Evolutionary conservation across 2,329 filamentous ascomycete genomes (phyloP), one percentile per base, ranked within the genome.

Genomic region (Escovopsis weberi): DNA sequence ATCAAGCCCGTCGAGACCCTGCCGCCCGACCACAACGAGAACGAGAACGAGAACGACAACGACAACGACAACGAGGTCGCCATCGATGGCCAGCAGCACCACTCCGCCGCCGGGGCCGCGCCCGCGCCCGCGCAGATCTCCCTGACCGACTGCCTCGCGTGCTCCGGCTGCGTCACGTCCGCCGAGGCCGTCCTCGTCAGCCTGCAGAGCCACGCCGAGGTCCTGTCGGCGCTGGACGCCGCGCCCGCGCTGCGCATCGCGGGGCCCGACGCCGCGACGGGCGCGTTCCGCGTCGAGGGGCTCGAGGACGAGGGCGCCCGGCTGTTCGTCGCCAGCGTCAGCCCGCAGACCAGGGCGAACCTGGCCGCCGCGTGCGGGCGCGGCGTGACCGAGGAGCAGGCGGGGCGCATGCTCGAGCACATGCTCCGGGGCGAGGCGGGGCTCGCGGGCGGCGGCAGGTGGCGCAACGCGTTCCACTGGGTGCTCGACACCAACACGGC

Each of bases 1-100:
- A 96, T 98, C 63, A 96, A 98, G 58, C 91, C 91, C 26, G 74
- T 98, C 59, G 91, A 98, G 62, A 93, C 86, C 2, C 75, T 98
- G 12, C 48, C 54, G 49, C 52, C 52, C 28, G 28, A 30, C 26
- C 9, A 28, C 26, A 28, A 28, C 28, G 28, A 30, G 47, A 15
- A 15, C 15, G 15, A 15, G 2, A 15, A 15, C 15, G 15, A 15
- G 15, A 15, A 15, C 15, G 15, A 15, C 15, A 53, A 51, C 41
- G 48, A 55, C 48, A 61, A 68, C 55, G 71, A 75, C 51, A 83
- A 88, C 63, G 87, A 96, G 75, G 88, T 96, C 49, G 88, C 89
- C 43, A 88, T 89, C 52, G 91, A 95, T 68, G 89, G 93, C 60
- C 80, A 85, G 55, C 68, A 57, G 67, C 19, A 57, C 67, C 40